Base-by-base conservation (phyloP, 1,284 basidiomycete species). In the Papiliotrema terrestris region DNA sequence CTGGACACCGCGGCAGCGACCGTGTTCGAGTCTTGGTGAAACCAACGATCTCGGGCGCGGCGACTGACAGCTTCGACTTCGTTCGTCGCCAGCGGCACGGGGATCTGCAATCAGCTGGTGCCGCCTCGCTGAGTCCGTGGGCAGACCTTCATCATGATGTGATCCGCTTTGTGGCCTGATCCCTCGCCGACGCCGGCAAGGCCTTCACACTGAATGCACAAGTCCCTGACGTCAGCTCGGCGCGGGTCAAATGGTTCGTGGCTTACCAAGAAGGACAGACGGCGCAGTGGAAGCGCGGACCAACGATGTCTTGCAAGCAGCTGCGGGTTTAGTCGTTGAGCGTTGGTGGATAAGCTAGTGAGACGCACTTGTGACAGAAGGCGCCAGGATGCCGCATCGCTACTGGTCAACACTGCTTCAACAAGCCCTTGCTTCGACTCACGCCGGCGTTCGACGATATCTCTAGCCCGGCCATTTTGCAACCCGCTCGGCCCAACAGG, bases 131-230 rank as follows among this genome's bases (percentile, higher is more conserved):
- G 11, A 11, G 17, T 41, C 4, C 43, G 20, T 9, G 3, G 53
- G 52, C 74, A 48, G 53, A 89, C 90, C 84, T 95, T 94, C 76
- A 95, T 90, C 83, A 93, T 84, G 65, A 93, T 91, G 69, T 95
- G 91, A 5, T 78, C 75, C 0, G 74, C 59, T 0, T 71, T 71
- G 53, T 78, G 77, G 29, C 63, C 59, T 35, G 66, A 58, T 15
- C 64, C 68, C 29, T 61, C 60, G 23, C 57, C 56, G 1, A 60
- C 51, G 15, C 64, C 63, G 1, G 87, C 87, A 17, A 91, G 79
- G 17, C 89, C 89, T 72, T 94, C 91, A 72, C 91, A 95, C 64
- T 91, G 90, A 19, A 86, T 83, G 67, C 91, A 95, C 19, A 94
- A 61, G 55, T 78, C 77, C 74, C 72, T 73, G 49, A 51, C 25